These are phyloP conservation scores for Tylopilus sp. DNA, from an alignment of 768 basidiomycete genomes.

Conservation along the genomic window DNA sequence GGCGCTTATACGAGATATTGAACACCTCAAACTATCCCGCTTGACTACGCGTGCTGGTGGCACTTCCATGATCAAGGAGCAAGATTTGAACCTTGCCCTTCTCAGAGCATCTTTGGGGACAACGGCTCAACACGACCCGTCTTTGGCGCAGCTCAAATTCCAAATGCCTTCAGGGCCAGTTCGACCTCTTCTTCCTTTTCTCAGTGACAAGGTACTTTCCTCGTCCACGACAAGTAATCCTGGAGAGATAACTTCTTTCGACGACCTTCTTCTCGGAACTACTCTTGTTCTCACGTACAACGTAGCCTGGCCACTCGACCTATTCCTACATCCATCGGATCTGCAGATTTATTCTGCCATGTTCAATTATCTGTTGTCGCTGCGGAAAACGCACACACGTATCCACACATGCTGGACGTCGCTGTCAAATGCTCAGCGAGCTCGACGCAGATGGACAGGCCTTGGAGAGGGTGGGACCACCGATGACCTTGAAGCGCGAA, in stretches of 20 bases:
- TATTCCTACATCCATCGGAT: conserved; percentile 79
- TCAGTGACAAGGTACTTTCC: conserved; percentile 43
- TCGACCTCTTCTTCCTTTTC: conserved; percentile 76
- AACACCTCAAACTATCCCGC: conserved; percentile 76
- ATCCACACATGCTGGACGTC: conserved; percentile 83
- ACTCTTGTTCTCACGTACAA: conserved; percentile 65
- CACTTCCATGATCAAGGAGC: conserved; percentile 80
- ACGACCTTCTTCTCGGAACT: conserved; percentile 76
- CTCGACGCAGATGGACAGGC: conserved; percentile 81
- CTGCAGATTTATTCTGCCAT: conserved; percentile 70
- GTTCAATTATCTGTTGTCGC: conserved; percentile 78
- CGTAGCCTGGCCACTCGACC: conserved; percentile 84
- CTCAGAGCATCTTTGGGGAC: conserved; percentile 88
- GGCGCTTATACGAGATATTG: conserved; percentile 82
- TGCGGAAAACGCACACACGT: conserved; percentile 80
- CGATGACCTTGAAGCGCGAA: conserved; percentile 64
- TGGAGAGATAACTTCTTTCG: conserved; percentile 52
- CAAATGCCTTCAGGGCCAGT: conserved; percentile 78
- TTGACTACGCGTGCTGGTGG: conserved; percentile 62
- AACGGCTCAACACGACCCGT: conserved; percentile 81
- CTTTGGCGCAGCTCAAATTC: conserved; percentile 69
- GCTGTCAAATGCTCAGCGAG: conserved; percentile 82
- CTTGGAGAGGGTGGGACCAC: conserved; percentile 80
- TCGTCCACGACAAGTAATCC: conserved; percentile 36
- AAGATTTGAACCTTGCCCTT: conserved; percentile 83